Evolutionary conservation across 2,329 filamentous ascomycete species (phyloP).

Genomic region (Zymoseptoria ardabiliae): DNA sequence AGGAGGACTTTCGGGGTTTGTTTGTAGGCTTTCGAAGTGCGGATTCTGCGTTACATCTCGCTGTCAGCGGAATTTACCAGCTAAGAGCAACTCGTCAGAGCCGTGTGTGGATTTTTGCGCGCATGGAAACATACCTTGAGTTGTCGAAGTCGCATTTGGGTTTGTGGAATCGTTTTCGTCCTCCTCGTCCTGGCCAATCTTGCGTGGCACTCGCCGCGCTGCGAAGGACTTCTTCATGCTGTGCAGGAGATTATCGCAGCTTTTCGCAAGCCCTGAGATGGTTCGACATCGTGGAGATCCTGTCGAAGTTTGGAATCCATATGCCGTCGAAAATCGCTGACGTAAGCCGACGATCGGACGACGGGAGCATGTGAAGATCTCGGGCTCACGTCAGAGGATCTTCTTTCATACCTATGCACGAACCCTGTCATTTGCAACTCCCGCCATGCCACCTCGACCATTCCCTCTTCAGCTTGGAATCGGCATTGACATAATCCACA

Average conservation of each 20-base stretch:
- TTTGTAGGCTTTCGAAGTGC: constrained; percentile 47
- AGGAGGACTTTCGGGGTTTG: constrained; percentile 64
- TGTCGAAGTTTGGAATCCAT: background rate
- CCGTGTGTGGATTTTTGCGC: background rate
- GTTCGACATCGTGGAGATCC: background rate
- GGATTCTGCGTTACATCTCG: constrained; percentile 32
- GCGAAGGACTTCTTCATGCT: constrained; percentile 53
- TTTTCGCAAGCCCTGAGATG: background rate
- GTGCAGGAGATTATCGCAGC: background rate
- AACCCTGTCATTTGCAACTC: background rate
- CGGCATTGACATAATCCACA: constrained; percentile 68
- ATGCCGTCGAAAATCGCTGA: background rate
- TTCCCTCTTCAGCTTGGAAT: constrained; percentile 63
- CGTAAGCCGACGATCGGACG: background rate
- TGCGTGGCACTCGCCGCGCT: constrained; percentile 61
- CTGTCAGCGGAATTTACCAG: constrained; percentile 34
- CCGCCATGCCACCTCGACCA: constrained; percentile 37
- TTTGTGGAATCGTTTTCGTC: constrained; percentile 43
- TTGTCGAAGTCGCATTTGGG: constrained; percentile 8
- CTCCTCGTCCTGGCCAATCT: constrained; percentile 62
- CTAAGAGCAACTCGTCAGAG: constrained; percentile 19
- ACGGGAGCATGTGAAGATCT: background rate
- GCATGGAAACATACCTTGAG: constrained; percentile 19
- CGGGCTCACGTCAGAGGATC: no score
- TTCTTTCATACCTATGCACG: background rate